Conservation (phyloP, 2,329 filamentous ascomycete species). For the Arthroderma uncinatum region DNA sequence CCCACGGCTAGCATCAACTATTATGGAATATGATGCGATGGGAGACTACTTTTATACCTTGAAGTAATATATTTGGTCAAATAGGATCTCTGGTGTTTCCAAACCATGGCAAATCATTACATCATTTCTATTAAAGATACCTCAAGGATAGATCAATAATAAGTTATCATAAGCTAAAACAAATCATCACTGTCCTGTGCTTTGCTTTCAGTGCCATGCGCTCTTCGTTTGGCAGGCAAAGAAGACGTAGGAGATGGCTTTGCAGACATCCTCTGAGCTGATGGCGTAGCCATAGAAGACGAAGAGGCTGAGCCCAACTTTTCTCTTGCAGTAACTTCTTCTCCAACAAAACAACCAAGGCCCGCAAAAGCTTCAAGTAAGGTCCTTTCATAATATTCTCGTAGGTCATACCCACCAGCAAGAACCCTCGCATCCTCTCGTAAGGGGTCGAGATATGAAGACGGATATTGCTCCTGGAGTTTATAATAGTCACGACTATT, state of each 20-base stretch:
- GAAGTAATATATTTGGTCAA: no score
- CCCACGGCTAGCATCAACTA: no score
- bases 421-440: constrained; percentile 54
- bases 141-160: background rate
- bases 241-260: background rate
- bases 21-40: no score
- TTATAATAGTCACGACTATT: constrained; percentile 60
- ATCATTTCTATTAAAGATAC: background rate
- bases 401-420: constrained; percentile 72
- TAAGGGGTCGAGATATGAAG: constrained; percentile 58
- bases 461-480: constrained; percentile 59
- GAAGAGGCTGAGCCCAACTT: background rate
- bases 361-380: constrained; percentile 86
- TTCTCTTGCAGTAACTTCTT: constrained; percentile 46
- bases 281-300: background rate
- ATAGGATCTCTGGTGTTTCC: background rate
- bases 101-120: background rate
- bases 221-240: constrained; percentile 2
- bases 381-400: constrained; percentile 69
- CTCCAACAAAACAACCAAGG: constrained; percentile 72
- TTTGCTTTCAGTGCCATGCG: background rate
- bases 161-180: background rate
- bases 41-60: no score
- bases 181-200: background rate
- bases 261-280: background rate